Evolutionary conservation across 768 basidiomycete genomes (phyloP), one percentile per base, ranked within the genome.

Genomic region (Sutorius australiensis): DNA sequence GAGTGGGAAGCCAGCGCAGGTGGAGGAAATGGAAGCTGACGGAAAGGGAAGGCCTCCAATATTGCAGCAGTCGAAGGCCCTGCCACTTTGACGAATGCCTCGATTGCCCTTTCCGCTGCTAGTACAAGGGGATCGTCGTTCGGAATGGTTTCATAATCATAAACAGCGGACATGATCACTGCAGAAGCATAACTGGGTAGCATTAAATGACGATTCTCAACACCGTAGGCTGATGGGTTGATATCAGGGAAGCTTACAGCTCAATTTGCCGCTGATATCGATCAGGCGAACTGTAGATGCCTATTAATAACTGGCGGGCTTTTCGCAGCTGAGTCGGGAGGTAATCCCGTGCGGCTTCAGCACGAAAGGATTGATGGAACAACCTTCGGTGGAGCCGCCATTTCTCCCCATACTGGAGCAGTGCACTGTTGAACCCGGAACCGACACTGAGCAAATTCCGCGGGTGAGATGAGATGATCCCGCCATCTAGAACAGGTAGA

Each of bases 371-470:
- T 46, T 71, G 69, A 31, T 68, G 67, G 46, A 71, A 71, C 28
- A 68, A 60, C 54, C 67, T 55, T 33, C 67, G 67, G 53, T 68
- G 67, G 40, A 68, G 65, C 43, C 67, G 56, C 67, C 67, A 71
- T 43, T 58, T 51, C 14, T 67, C 60, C 5, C 67, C 69, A 30
- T 68, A 68, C 42, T 44, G 67, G 31, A 68, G 69, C 6, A 62
- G 48, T 27, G 67, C 64, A 30, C 58, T 68, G 34, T 70, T 70
- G 46, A 68, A 70, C 41, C 61, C 68, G 17, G 66, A 60, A 3
- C 67, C 67, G 46, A 70, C 9, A 4, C 67, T 68, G 40, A 39
- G n/a, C 33, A 33, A 28, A 17, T 1, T 1, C 28, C 10, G 41
- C 34, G 12, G n/a, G 45, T 61, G 34, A 56, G 50, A 51, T 2